These are phyloP conservation scores for Triticum timopheevii DNA, from an alignment of 176 grass and related monocot species.

Conservation along the genomic window DNA sequence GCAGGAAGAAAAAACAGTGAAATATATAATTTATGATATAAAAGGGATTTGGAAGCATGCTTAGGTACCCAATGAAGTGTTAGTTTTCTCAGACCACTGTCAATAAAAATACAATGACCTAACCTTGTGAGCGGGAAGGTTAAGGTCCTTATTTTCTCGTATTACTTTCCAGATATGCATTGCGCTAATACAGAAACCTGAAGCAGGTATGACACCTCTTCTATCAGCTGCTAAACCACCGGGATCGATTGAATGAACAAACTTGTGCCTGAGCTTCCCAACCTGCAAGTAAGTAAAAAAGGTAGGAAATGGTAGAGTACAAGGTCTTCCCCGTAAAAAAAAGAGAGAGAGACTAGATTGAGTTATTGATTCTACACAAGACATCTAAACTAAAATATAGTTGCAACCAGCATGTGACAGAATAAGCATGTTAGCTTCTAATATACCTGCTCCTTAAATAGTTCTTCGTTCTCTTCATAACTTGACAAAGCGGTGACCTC, in stretches of 20 bases:
- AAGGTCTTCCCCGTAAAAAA: background rate
- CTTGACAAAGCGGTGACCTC: conserved; percentile 81
- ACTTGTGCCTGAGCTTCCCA: conserved; percentile 66
- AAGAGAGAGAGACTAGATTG: background rate
- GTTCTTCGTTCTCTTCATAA: conserved; percentile 88
- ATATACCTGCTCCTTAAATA: conserved; percentile 81
- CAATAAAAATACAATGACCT: conserved; percentile 38
- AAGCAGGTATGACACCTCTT: conserved; percentile 86
- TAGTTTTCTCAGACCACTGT: background rate
- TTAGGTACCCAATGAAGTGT: conserved; percentile 10
- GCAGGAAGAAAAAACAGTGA: conserved; percentile 14
- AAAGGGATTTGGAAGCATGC: background rate
- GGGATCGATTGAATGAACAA: conserved; percentile 72
- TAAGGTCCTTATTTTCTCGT: conserved; percentile 94
- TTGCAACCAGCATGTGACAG: background rate
- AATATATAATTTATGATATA: conserved; percentile 1
- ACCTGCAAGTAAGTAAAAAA: conserved; percentile 48
- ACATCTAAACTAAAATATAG: background rate
- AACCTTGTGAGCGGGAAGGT: conserved; percentile 96
- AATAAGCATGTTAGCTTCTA: background rate
- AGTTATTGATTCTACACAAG: background rate
- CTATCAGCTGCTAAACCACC: conserved; percentile 86
- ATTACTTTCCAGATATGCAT: conserved; percentile 90
- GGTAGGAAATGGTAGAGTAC: background rate
- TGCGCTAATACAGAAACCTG: conserved; percentile 82